These are phyloP conservation scores for Ceratobasidium sp. DNA, from an alignment of 1,284 basidiomycete genomes.

Conservation along the genomic window DNA sequence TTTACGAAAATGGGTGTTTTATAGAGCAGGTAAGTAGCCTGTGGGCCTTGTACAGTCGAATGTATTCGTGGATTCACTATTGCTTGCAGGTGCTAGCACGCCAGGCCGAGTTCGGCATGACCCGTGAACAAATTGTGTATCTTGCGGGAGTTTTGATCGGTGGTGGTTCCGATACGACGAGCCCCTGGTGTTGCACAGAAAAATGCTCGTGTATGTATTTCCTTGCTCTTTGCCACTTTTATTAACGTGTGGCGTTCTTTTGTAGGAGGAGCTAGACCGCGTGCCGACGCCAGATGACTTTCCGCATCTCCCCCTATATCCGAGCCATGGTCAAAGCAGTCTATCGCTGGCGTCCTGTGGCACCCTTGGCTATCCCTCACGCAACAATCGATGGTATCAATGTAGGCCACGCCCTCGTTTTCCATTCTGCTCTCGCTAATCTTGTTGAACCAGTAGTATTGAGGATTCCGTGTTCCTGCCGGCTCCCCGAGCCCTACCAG, in stretches of 20 bases:
- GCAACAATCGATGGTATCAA: slow-evolving; percentile 36
- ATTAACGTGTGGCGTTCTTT: too few relatives aligned
- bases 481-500: slow-evolving; percentile 6
- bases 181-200: slow-evolving; percentile 48
- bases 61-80: too few relatives aligned
- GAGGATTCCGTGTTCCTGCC: slow-evolving; percentile 39
- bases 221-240: too few relatives aligned
- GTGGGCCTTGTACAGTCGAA: too few relatives aligned
- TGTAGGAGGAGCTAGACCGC: slow-evolving; percentile 55
- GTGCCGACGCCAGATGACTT: slow-evolving; percentile 56
- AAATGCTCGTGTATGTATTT: slow-evolving; percentile 44
- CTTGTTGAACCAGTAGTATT: slow-evolving; percentile 26
- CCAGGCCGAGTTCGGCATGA: slow-evolving; percentile 43
- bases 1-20: slow-evolving; percentile 47
- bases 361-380: slow-evolving; percentile 44
- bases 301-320: slow-evolving; percentile 55
- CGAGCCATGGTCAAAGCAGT: slow-evolving; percentile 56
- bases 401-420: slow-evolving; percentile 2
- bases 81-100: slow-evolving; percentile 31
- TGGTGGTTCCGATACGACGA: slow-evolving; percentile 54
- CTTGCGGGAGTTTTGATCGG: slow-evolving; percentile 49
- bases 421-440: background rate
- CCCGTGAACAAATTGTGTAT: slow-evolving; percentile 41
- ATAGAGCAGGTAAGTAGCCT: slow-evolving; percentile 42
- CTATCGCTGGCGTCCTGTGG: slow-evolving; percentile 42